Base-by-base conservation (phyloP, 2,329 filamentous ascomycete species). In the Pyrenophora graminea region DNA sequence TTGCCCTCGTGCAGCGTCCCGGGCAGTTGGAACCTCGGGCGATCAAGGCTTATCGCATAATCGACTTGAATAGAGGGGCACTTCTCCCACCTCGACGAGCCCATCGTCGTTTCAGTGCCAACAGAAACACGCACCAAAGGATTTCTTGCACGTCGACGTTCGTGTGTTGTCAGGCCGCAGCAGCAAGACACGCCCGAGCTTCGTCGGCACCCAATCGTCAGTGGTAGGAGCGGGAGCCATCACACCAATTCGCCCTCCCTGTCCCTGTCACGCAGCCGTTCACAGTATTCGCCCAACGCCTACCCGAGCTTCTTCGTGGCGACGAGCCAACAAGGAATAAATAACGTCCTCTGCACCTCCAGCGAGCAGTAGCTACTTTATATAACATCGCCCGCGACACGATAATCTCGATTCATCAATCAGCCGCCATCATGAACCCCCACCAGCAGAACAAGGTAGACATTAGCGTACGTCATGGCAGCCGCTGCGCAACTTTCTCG, bases 391-490 rank as follows among this genome's bases (percentile, higher is more conserved):
- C 55, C 42, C 21, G 37, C 55, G 53, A 48, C 52, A 42, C 45
- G 43, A 17, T 12, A 42, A 42, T 17, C 17, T 32, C 48, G 17
- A 30, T 36, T 9, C 46, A 34, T 13, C 43, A 46, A 53, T 34
- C 27, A 30, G 34, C 60, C 61, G 58, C 62, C 62, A 66, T 58
- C 61, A 95, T 97, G 91, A 97, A 97, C 76, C 93, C 93, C 66
- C 91, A 92, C 76, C 90, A 97, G 82, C 92, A 96, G 84, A 97
- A 97, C 83, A 97, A 99, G 82, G 84, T 97, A 69, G 94, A 99
- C 78, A 83, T 97, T 78, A 92, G 84, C 81, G 94, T 97, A 80
- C 80, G 90, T 84, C 58, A 62, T 61, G 48, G 30, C 36, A 51
- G 55, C 57, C 53, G 45, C 23, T 55, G 56, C 56, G 51, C 55